Conservation (phyloP, 2,329 filamentous ascomycete species). For the Talaromyces sp. region DNA sequence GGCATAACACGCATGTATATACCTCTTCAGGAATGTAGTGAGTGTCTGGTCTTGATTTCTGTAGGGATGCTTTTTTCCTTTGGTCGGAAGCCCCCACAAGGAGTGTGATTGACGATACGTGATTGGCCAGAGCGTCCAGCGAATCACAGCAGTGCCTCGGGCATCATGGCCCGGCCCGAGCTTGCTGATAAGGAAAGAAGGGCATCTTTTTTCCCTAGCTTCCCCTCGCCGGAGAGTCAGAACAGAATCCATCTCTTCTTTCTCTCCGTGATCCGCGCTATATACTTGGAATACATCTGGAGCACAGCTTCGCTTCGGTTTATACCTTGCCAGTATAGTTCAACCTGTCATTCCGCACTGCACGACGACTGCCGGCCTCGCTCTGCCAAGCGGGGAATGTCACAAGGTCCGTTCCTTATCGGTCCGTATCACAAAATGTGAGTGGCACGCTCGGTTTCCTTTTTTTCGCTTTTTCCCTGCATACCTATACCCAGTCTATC, state of each 20-base stretch:
- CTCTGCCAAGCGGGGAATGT: slow-evolving; percentile 10
- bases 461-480: slow-evolving; percentile 12
- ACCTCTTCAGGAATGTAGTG: neutral
- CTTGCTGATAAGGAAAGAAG: slow-evolving; percentile 4
- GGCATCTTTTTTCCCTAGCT: neutral
- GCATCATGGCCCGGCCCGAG: neutral
- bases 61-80: too few relatives aligned
- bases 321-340: too few relatives aligned
- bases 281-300: neutral
- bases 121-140: neutral
- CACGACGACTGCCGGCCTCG: neutral
- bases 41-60: too few relatives aligned
- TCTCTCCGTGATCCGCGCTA: neutral
- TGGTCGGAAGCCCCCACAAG: too few relatives aligned
- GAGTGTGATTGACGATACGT: too few relatives aligned
- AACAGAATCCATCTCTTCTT: neutral
- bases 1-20: neutral
- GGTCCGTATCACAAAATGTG: slow-evolving; percentile 11
- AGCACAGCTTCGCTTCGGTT: neutral
- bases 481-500: neutral
- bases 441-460: slow-evolving; percentile 6
- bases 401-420: slow-evolving; percentile 12
- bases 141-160: neutral
- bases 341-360: neutral
- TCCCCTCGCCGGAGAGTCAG: neutral